Conservation (phyloP, 306 rosid genomes). For the Prunus kanzakura region DNA sequence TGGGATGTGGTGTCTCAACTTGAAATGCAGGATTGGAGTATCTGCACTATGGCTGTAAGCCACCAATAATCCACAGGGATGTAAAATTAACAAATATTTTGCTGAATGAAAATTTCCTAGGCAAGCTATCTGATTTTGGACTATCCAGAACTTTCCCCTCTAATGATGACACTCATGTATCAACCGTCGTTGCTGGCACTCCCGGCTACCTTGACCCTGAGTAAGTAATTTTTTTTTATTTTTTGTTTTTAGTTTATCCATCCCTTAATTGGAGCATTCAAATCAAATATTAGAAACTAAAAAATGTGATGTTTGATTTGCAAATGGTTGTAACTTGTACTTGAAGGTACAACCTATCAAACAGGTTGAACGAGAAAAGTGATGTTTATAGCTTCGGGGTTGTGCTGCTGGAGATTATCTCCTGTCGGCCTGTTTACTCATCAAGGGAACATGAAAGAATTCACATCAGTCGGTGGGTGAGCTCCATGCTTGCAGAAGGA, state of each 20-base stretch:
- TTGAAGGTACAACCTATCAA: constrained; percentile 22
- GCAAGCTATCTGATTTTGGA: not conserved
- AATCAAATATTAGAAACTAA: no score
- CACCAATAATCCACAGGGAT: no score
- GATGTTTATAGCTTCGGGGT: constrained; percentile 34
- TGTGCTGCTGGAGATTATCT: constrained; percentile 19
- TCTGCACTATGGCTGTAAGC: no score
- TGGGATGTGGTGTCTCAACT: not conserved
- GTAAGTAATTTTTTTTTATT: not conserved
- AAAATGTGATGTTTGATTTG: no score
- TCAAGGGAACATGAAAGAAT: not conserved
- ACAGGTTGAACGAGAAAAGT: constrained; percentile 32
- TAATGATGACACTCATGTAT: constrained; percentile 28
- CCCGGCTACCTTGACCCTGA: constrained; percentile 37
- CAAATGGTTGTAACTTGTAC: not conserved
- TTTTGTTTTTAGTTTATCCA: not conserved
- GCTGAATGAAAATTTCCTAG: no score
- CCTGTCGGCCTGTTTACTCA: not conserved
- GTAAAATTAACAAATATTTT: no score
- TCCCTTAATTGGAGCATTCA: not conserved
- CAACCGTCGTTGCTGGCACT: constrained; percentile 40
- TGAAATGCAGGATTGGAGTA: not conserved
- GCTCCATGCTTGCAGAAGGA: constrained; percentile 10
- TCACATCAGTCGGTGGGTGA: constrained; percentile 24
- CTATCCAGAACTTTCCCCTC: constrained; percentile 34